These are phyloP conservation scores for Mucor ambiguus DNA, from an alignment of 371 early-diverging fungal genomes.

Conservation along the genomic window DNA sequence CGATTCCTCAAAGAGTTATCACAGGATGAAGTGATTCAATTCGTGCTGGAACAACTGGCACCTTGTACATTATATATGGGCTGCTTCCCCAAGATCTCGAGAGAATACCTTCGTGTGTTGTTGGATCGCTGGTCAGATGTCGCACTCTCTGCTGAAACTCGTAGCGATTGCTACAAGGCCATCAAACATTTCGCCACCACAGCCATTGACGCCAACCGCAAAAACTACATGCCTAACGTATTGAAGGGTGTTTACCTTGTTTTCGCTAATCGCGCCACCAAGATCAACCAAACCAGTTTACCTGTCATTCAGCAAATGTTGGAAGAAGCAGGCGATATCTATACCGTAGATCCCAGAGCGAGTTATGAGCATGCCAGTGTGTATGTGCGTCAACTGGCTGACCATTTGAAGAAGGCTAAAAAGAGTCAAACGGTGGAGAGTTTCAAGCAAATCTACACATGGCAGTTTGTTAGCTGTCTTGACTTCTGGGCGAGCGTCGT, in stretches of 20 bases:
- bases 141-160: slow-evolving; percentile 66
- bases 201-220: slow-evolving; percentile 38
- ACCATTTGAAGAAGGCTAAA: slow-evolving; percentile 84
- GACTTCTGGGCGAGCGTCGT: slow-evolving; percentile 86
- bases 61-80: slow-evolving; percentile 75
- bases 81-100: slow-evolving; percentile 79
- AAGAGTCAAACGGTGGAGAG: slow-evolving; percentile 78
- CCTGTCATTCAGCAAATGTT: slow-evolving; percentile 81
- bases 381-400: slow-evolving; percentile 90
- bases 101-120: slow-evolving; percentile 77
- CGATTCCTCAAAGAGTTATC: slow-evolving; percentile 79
- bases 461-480: slow-evolving; percentile 91
- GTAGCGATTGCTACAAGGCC: slow-evolving; percentile 55
- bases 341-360: slow-evolving; percentile 68
- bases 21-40: slow-evolving; percentile 77
- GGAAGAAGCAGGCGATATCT: slow-evolving; percentile 86
- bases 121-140: slow-evolving; percentile 68
- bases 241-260: slow-evolving; percentile 79
- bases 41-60: slow-evolving; percentile 77
- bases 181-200: slow-evolving; percentile 32
- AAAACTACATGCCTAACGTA: slow-evolving; percentile 48
- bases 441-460: slow-evolving; percentile 87
- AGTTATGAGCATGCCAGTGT: slow-evolving; percentile 88
- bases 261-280: slow-evolving; percentile 75
- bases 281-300: slow-evolving; percentile 72